Evolutionary conservation across 139 green algal species (phyloP), one percentile per base, ranked within the genome.

Genomic region (Closterium sp.): DNA sequence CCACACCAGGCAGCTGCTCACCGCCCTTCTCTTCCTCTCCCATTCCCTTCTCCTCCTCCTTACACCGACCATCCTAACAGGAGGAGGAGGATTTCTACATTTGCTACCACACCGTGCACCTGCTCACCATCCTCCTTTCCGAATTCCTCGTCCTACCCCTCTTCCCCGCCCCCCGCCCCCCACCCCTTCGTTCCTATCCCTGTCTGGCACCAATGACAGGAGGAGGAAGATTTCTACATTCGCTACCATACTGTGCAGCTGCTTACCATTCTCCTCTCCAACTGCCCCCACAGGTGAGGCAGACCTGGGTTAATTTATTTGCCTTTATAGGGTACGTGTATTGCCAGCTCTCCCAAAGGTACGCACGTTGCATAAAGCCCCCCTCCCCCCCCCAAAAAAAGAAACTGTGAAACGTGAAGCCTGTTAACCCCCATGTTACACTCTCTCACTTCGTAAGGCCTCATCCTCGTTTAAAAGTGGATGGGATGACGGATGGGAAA

Each of bases 141-240:
- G 93, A 91, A n/a, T n/a, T 66, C 5, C 38, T 10, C 7, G 7
- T 55, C 4, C 4, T 55, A 6, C 36, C 6, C 38, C 38, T 66
- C 36, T 55, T 4, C 36, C 6, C 36, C 36, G 36, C 36, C 6
- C 5, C 9, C 19, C 19, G 38, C 1, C 38, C 9, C 1, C 4
- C 38, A 1, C 19, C 38, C 19, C 38, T 66, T 10, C 38, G 3
- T 9, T 16, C 38, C 38, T 10, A 9, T 1, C 38, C 19, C 38
- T 33, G 1, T 31, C n/a, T 84, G 33, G 1, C 23, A 1, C 38
- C 5, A 1, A 2, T 10, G 19, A 66, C 90, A 93, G 90, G 95
- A 97, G 85, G 95, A 96, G 43, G 95, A 96, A 87, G 97, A 98
- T 94, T 98, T 99, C 91, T 98, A 99, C 91, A 95, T 97, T 30